Conservation (phyloP, 306 rosid species). For the Quillaja saponaria region DNA sequence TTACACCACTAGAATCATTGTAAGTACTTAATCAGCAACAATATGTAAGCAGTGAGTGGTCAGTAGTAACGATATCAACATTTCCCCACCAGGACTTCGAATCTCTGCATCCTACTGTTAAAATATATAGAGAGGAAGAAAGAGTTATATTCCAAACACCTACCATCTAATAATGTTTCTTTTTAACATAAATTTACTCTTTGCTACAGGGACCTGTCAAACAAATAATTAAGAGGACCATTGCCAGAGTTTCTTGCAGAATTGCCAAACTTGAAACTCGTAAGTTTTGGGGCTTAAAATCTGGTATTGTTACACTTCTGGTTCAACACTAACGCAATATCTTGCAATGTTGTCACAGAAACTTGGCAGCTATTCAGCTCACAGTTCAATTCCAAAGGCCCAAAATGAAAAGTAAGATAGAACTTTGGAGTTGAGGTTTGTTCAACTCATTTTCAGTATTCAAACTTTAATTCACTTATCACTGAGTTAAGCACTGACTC, state of each 20-base stretch:
- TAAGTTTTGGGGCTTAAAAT: slow-evolving; percentile 17
- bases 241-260: slow-evolving; percentile 33
- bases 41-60: too few relatives aligned
- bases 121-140: too few relatives aligned
- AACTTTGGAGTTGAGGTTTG: slow-evolving; percentile 18
- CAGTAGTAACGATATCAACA: too few relatives aligned
- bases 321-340: background rate
- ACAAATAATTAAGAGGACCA: slow-evolving; percentile 39
- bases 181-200: background rate
- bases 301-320: background rate
- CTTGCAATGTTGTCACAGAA: slow-evolving; percentile 9
- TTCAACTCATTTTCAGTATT: background rate
- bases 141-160: too few relatives aligned
- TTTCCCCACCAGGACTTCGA: background rate
- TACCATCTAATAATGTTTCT: too few relatives aligned
- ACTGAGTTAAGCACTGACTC: too few relatives aligned
- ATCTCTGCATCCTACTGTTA: too few relatives aligned
- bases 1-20: slow-evolving; percentile 5
- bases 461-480: too few relatives aligned
- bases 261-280: slow-evolving; percentile 20
- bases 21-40: too few relatives aligned
- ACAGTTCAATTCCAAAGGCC: slow-evolving; percentile 22
- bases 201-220: slow-evolving; percentile 40
- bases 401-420: slow-evolving; percentile 20
- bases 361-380: slow-evolving; percentile 26